phyloP scores from a whole-genome alignment of 192 early-diverging fungal genomes.

The Backusella tarrabulga region DNA sequence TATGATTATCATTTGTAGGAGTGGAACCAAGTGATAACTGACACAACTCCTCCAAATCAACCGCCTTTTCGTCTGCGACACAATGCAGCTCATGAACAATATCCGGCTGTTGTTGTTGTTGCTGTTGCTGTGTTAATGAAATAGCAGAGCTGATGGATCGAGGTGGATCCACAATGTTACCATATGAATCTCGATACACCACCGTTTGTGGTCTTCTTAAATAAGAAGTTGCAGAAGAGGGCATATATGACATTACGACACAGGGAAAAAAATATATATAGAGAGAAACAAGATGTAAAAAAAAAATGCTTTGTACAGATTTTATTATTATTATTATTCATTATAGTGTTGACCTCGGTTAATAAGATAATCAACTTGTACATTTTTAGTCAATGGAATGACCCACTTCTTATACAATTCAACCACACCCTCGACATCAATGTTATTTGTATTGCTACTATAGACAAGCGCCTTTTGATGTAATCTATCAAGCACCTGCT shows the following conservation, averaged over 20 bases:
- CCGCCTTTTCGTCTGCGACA: slow-evolving; percentile 1
- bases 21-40: background rate
- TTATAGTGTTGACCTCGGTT: slow-evolving; percentile 41
- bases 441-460: slow-evolving; percentile 65
- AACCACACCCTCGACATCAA: slow-evolving; percentile 82
- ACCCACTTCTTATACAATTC: slow-evolving; percentile 91
- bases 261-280: background rate
- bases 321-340: slow-evolving; percentile 6
- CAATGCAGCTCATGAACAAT: background rate
- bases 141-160: slow-evolving; percentile 4
- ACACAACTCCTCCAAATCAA: background rate
- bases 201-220: background rate
- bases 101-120: background rate
- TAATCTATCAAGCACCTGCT: slow-evolving; percentile 75
- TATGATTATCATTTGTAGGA: background rate
- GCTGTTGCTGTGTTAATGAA: background rate
- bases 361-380: slow-evolving; percentile 93
- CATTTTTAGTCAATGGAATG: slow-evolving; percentile 95
- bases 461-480: slow-evolving; percentile 90
- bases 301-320: background rate
- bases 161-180: background rate
- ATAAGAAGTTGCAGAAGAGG: background rate
- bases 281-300: background rate
- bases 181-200: background rate
- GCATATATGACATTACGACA: background rate